phyloP scores from a whole-genome alignment of 2,329 filamentous ascomycete genomes.

The Penicillium sclerotiorum region DNA sequence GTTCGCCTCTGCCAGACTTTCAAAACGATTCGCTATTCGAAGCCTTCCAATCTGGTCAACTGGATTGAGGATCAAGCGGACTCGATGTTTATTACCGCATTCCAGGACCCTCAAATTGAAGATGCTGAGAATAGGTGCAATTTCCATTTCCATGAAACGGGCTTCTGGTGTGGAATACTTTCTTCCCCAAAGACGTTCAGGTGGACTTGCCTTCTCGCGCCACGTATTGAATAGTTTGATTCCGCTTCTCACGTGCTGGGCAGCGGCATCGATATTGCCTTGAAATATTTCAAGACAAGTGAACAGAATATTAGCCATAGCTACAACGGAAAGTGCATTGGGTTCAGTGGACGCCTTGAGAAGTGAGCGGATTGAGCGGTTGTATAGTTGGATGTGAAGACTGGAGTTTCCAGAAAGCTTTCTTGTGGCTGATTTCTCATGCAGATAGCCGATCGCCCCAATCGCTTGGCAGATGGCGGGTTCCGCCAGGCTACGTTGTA shows the following conservation, averaged over 20 bases:
- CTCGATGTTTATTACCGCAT: neutral
- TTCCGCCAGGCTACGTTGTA: conserved; percentile 66
- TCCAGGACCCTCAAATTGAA: conserved; percentile 19
- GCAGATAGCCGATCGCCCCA: conserved; percentile 66
- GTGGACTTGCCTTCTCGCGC: conserved; percentile 9
- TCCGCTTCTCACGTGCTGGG: conserved; percentile 16
- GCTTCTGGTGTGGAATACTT: conserved; percentile 6
- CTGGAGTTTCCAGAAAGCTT: neutral
- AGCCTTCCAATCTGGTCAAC: conserved; percentile 2
- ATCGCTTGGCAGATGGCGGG: conserved; percentile 66
- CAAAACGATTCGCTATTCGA: conserved; percentile 10
- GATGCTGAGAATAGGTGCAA: conserved; percentile 19
- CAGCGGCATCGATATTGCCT: conserved; percentile 30
- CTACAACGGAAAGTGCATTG: conserved; percentile 45
- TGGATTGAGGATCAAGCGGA: conserved; percentile 11
- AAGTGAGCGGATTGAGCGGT: conserved; percentile 14
- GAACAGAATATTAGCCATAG: conserved; percentile 65
- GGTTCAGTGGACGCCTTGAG: conserved; percentile 48
- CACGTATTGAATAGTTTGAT: conserved; percentile 19
- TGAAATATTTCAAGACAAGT: conserved; percentile 62
- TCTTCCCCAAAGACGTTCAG: conserved; percentile 2
- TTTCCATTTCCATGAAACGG: conserved; percentile 20
- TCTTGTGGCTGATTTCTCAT: conserved; percentile 54
- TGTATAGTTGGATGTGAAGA: conserved; percentile 16
- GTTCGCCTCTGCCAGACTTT: conserved; percentile 14